Conservation (phyloP, 805 yeast genomes). For the Jamesozyma spencerorum region DNA sequence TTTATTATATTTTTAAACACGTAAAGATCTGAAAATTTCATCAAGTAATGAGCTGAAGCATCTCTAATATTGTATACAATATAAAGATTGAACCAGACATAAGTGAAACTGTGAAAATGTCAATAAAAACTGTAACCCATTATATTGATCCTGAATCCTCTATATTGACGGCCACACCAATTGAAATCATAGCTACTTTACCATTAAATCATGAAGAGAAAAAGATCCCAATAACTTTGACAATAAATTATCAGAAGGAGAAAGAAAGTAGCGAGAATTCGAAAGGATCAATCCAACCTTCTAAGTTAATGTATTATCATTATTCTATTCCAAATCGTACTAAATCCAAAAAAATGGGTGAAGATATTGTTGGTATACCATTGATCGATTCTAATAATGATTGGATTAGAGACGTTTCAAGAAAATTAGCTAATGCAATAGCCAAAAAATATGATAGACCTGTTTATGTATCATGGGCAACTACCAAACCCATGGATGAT, state of each 20-base stretch:
- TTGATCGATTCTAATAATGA: constrained; percentile 23
- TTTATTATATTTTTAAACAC: too few relatives aligned
- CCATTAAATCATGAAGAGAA: constrained; percentile 11
- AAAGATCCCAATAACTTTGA: constrained; percentile 18
- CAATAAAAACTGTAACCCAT: constrained; percentile 11
- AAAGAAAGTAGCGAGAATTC: not conserved
- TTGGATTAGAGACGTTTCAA: constrained; percentile 21
- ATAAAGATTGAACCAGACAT: too few relatives aligned
- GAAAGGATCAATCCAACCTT: constrained; percentile 1
- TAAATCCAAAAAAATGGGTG: not conserved
- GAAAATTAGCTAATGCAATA: constrained; percentile 21
- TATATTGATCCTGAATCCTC: constrained; percentile 8
- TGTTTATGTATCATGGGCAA: constrained; percentile 22
- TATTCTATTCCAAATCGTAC: constrained; percentile 20
- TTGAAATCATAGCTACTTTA: constrained; percentile 17
- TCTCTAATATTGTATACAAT: too few relatives aligned
- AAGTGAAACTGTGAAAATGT: too few relatives aligned
- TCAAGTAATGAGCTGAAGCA: too few relatives aligned
- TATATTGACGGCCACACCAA: constrained; percentile 5
- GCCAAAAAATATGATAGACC: constrained; percentile 21
- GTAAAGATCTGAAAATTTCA: too few relatives aligned
- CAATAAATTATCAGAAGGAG: constrained; percentile 9
- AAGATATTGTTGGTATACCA: constrained; percentile 19
- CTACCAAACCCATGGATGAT: constrained; percentile 2
- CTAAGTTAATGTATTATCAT: constrained; percentile 17